These are phyloP conservation scores for Herpetomonas samuelpessoai DNA, from an alignment of 208 protist species.

Conservation along the genomic window DNA sequence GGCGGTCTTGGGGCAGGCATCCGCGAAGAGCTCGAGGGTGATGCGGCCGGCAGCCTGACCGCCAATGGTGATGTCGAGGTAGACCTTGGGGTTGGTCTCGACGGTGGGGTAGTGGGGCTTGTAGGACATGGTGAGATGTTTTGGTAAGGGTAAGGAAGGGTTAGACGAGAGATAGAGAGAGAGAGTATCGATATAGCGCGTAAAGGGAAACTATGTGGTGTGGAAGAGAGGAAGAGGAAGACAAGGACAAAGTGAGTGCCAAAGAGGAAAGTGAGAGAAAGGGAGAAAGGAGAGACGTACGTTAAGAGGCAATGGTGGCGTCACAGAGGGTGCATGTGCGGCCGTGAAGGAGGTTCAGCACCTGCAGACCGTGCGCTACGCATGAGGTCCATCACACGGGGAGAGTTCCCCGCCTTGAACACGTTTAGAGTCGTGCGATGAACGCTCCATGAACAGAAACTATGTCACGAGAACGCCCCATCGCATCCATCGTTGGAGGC, in stretches of 20 bases:
- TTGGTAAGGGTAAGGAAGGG: conserved; percentile 3
- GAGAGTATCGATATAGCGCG: too few species aligned
- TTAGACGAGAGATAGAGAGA: conserved; percentile 14
- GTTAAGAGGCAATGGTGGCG: neutral
- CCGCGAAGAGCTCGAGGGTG: conserved; percentile 49
- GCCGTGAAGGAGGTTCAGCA: too few species aligned
- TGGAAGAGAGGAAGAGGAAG: conserved; percentile 4
- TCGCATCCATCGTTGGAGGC: too few species aligned
- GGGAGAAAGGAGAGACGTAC: neutral
- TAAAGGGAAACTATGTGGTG: neutral
- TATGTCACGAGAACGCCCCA: too few species aligned
- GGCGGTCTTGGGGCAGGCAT: conserved; percentile 54
- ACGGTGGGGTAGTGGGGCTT: conserved; percentile 78
- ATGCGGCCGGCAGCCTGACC: conserved; percentile 34
- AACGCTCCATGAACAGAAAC: too few species aligned
- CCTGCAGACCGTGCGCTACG: too few species aligned
- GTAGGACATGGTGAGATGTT: conserved; percentile 52
- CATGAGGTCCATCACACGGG: too few species aligned
- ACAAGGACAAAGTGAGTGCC: conserved; percentile 1
- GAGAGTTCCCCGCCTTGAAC: too few species aligned
- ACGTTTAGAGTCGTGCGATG: too few species aligned
- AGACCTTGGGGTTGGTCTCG: conserved; percentile 71
- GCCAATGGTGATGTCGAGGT: conserved; percentile 49
- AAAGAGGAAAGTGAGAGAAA: conserved; percentile 5
- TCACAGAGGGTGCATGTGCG: too few species aligned